Percentiles rank a stretch among this genome's conserved stretches.
These are phyloP conservation scores for Amorphotheca resinae DNA, from an alignment of 495 filamentous ascomycete genomes.

Conservation along the genomic window DNA sequence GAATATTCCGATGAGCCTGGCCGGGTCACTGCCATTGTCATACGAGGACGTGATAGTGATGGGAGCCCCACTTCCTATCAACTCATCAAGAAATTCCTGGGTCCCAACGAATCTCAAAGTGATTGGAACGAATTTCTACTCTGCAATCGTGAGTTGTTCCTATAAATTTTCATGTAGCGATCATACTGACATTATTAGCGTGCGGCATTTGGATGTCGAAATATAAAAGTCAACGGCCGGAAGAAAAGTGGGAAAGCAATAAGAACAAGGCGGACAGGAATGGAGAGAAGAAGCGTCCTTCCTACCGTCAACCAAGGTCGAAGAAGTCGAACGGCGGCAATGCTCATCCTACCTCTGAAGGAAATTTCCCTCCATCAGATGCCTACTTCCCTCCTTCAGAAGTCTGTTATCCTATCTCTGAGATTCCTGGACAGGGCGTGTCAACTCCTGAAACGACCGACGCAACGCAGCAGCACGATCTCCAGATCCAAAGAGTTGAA, in stretches of 20 bases:
- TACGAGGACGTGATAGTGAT: conserved; percentile 46
- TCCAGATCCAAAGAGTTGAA: conserved; percentile 16
- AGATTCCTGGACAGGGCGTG: conserved; percentile 7
- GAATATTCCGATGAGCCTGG: conserved; percentile 55
- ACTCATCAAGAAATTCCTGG: conserved; percentile 66
- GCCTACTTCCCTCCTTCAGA: conserved; percentile 25
- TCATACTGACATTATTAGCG: conserved; percentile 30
- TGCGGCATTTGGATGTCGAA: conserved; percentile 92
- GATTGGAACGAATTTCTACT: conserved; percentile 58
- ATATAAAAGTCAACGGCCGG: conserved; percentile 70
- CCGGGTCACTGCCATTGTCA: conserved; percentile 48
- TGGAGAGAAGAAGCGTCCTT: conserved; percentile 33
- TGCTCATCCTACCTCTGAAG: conserved; percentile 33
- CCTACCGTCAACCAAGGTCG: conserved; percentile 30
- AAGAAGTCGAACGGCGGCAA: conserved; percentile 26
- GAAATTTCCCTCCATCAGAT: conserved; percentile 25
- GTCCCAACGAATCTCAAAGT: conserved; percentile 41
- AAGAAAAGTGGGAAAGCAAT: conserved; percentile 56
- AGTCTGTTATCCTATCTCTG: conserved; percentile 28
- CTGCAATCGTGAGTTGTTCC: conserved; percentile 53
- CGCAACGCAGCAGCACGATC: conserved; percentile 15
- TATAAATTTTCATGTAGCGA: conserved; percentile 1
- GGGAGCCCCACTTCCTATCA: conserved; percentile 49
- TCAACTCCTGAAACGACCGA: conserved; percentile 8
- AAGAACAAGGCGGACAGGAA: conserved; percentile 20